Evolutionary conservation across 805 yeast species (phyloP).

Genomic region (Ogataea naganishii): DNA sequence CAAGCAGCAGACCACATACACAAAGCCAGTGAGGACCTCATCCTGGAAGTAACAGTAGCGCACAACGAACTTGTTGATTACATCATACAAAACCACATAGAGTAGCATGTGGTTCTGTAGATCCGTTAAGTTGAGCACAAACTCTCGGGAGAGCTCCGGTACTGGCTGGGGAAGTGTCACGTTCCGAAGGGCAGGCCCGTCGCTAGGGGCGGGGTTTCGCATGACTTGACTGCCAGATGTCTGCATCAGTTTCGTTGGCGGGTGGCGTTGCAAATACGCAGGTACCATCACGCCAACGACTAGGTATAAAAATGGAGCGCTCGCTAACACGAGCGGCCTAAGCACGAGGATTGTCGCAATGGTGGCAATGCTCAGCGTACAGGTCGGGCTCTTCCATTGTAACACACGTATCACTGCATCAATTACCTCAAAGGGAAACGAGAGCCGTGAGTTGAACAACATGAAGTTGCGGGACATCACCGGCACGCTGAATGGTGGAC

Average conservation of each 20-base stretch:
- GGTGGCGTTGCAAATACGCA: constrained; percentile 49
- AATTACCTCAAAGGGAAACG: constrained; percentile 50
- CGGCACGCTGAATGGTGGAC: constrained; percentile 67
- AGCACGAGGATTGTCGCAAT: constrained; percentile 33
- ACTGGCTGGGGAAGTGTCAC: constrained; percentile 58
- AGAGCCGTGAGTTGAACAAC: constrained; percentile 50
- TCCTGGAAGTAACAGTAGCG: constrained; percentile 58
- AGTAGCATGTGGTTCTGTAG: constrained; percentile 71
- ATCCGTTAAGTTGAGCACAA: constrained; percentile 70
- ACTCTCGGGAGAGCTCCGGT: constrained; percentile 72
- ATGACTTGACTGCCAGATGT: constrained; percentile 18
- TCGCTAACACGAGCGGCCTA: constrained; percentile 47
- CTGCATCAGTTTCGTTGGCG: too few relatives aligned
- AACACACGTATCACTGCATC: constrained; percentile 48
- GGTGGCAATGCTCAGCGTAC: constrained; percentile 42
- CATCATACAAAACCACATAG: constrained; percentile 58
- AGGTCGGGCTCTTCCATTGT: constrained; percentile 57
- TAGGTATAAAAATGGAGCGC: constrained; percentile 47
- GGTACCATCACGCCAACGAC: constrained; percentile 57
- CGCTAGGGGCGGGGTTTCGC: constrained; percentile 35
- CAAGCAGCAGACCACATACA: constrained; percentile 31
- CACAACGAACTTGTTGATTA: constrained; percentile 34
- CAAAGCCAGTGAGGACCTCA: constrained; percentile 47
- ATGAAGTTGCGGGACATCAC: constrained; percentile 62
- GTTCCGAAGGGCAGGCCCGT: constrained; percentile 41